Percentiles rank a stretch among this genome's conserved stretches.
Evolutionary conservation across 202 grass and related monocot genomes (phyloP).

Genomic region (Panicum hallii): DNA sequence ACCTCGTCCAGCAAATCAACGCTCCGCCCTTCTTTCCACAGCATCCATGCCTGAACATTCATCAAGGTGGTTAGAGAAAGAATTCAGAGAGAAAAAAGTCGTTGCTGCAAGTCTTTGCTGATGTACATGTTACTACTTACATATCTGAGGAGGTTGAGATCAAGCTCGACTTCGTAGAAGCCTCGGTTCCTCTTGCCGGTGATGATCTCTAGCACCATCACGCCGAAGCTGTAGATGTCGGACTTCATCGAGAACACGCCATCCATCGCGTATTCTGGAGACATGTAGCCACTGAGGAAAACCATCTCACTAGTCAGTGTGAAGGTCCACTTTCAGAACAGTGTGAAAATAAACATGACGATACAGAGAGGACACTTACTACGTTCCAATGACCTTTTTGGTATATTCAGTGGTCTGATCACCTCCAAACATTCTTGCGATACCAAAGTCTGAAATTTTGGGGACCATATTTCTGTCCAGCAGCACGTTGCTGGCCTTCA

Average conservation of each 20-base stretch:
- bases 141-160: constrained; percentile 63
- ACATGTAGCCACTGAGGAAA: constrained; percentile 71
- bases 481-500: constrained; percentile 60
- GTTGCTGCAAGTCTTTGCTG: not conserved
- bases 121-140: constrained; percentile 31
- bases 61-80: not conserved
- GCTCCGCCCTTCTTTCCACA: constrained; percentile 63
- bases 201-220: constrained; percentile 70
- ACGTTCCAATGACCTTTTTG: constrained; percentile 51
- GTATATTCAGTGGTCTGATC: constrained; percentile 50
- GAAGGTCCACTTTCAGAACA: not conserved
- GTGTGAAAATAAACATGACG: not conserved
- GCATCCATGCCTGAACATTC: constrained; percentile 49
- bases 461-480: constrained; percentile 57
- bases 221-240: constrained; percentile 73
- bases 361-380: constrained; percentile 15
- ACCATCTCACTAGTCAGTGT: not conserved
- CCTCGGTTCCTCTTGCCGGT: constrained; percentile 58
- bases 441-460: constrained; percentile 59
- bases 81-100: not conserved
- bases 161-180: constrained; percentile 51
- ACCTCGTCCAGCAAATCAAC: constrained; percentile 37
- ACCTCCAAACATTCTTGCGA: constrained; percentile 53
- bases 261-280: constrained; percentile 73
- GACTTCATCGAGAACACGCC: constrained; percentile 71